These are phyloP conservation scores for Zea mays DNA, from an alignment of 176 grass and related monocot species.

Conservation along the genomic window DNA sequence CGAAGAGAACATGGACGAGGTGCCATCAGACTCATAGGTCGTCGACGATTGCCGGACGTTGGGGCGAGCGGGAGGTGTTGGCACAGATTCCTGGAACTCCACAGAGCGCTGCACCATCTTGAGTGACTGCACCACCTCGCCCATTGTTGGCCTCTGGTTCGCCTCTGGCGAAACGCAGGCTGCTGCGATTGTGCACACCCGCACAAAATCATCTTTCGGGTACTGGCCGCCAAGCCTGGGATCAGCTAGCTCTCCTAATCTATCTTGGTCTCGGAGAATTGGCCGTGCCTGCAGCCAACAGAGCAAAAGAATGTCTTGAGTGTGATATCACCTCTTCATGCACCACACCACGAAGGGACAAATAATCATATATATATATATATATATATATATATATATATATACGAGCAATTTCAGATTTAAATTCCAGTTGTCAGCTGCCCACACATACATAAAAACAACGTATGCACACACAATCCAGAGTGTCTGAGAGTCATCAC, in stretches of 20 bases:
- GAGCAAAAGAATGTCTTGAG: constrained; percentile 6
- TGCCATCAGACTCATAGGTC: constrained; percentile 87
- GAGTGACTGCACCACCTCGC: constrained; percentile 98
- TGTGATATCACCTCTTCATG: background rate
- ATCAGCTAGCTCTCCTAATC: constrained; percentile 80
- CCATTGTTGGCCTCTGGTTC: constrained; percentile 96
- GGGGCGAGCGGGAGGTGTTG: constrained; percentile 53
- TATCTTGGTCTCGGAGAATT: constrained; percentile 86
- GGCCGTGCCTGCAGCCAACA: constrained; percentile 64
- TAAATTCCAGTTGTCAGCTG: background rate
- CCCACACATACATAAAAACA: background rate
- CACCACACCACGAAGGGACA: background rate
- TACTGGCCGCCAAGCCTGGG: constrained; percentile 63
- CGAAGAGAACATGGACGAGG: constrained; percentile 97
- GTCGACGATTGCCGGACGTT: constrained; percentile 52
- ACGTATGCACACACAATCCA: background rate
- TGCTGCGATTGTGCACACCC: constrained; percentile 91
- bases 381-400: too few relatives aligned
- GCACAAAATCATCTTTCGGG: constrained; percentile 90
- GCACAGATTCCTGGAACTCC: constrained; percentile 68
- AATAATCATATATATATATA: background rate
- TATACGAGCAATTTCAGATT: background rate
- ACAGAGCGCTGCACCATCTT: constrained; percentile 92
- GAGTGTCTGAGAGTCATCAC: background rate
- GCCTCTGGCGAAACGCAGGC: constrained; percentile 92